Evolutionary conservation across 116 monocot genomes (phyloP).

Genomic region (Trichopus zeylanicus): DNA sequence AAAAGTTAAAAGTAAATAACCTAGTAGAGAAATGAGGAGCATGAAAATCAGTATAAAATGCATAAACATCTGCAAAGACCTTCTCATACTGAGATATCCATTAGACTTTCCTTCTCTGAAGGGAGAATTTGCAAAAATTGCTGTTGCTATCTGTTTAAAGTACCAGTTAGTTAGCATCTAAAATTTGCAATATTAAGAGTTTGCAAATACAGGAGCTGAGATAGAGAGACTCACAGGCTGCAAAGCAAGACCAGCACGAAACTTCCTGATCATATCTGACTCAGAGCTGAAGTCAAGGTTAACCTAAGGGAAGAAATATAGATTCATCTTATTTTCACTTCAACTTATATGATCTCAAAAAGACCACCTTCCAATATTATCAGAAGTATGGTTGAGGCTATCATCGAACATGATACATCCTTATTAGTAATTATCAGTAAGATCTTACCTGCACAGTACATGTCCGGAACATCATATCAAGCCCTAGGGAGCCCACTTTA

Average conservation of each 20-base stretch:
- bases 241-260: slow-evolving; percentile 79
- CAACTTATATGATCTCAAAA: background rate
- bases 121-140: slow-evolving; percentile 98
- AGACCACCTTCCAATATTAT: background rate
- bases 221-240: slow-evolving; percentile 65
- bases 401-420: background rate
- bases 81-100: slow-evolving; percentile 93
- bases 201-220: background rate
- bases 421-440: background rate
- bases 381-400: background rate
- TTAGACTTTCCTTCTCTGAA: slow-evolving; percentile 98
- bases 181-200: background rate
- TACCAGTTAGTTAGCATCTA: background rate
- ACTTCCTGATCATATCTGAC: slow-evolving; percentile 92
- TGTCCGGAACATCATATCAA: slow-evolving; percentile 98
- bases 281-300: slow-evolving; percentile 99
- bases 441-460: slow-evolving; percentile 91
- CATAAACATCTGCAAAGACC: slow-evolving; percentile 28
- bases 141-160: slow-evolving; percentile 78
- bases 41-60: background rate
- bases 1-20: background rate
- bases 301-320: slow-evolving; percentile 41
- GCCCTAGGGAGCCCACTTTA: slow-evolving; percentile 91
- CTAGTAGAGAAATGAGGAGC: background rate
- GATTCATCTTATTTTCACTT: background rate